Conservation (phyloP, 495 filamentous ascomycete species). For the Penicillium samsonianum region DNA sequence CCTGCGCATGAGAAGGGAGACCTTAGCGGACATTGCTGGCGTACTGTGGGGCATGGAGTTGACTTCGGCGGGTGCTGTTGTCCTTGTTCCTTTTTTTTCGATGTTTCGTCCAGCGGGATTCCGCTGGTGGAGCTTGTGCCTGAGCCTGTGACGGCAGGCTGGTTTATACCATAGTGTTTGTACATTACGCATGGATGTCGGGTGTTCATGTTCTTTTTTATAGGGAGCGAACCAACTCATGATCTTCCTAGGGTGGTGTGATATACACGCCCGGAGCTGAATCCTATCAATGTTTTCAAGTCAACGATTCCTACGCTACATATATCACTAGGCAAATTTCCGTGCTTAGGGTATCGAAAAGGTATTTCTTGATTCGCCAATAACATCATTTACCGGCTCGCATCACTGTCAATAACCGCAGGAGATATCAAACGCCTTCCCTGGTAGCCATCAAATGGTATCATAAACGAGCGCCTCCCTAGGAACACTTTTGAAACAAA, state of each 20-base stretch:
- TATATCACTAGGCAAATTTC: neutral
- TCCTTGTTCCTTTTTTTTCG: conserved; percentile 2
- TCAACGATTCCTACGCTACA: neutral
- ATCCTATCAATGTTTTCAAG: neutral
- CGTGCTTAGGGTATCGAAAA: neutral
- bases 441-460: conserved; percentile 34
- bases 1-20: neutral
- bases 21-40: conserved; percentile 7
- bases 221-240: conserved; percentile 14
- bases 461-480: conserved; percentile 28
- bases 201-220: conserved; percentile 18
- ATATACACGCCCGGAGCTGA: neutral
- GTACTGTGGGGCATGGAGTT: conserved; percentile 24
- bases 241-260: conserved; percentile 2
- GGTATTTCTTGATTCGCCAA: neutral
- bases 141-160: conserved; percentile 1
- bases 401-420: neutral
- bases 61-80: conserved; percentile 6
- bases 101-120: neutral
- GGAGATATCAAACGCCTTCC: conserved; percentile 20
- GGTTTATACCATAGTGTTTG: conserved; percentile 25
- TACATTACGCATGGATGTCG: conserved; percentile 29
- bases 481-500: conserved; percentile 16
- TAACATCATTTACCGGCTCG: neutral
- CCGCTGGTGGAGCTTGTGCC: conserved; percentile 1